Percentiles rank a stretch among this genome's conserved stretches.
Evolutionary conservation across 441 rosid genomes (phyloP).

Genomic region (Croton setiger): DNA sequence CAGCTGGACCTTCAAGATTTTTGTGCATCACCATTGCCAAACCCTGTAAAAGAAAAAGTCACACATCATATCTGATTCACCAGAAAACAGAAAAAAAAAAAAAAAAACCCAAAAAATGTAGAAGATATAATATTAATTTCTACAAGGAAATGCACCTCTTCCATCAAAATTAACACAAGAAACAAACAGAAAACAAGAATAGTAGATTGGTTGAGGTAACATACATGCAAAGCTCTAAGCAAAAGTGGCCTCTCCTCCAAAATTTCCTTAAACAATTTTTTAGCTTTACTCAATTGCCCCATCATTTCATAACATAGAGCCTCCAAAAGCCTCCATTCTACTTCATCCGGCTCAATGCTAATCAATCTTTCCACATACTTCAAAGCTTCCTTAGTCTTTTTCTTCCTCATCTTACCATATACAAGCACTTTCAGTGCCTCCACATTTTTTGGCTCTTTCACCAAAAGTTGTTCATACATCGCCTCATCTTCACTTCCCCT

Average conservation of each 20-base stretch:
- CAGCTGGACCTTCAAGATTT: slow-evolving; percentile 63
- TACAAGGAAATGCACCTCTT: not conserved
- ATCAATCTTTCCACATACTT: slow-evolving; percentile 59
- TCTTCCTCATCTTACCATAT: slow-evolving; percentile 74
- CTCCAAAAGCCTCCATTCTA: slow-evolving; percentile 90
- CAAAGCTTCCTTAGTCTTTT: slow-evolving; percentile 59
- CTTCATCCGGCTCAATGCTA: slow-evolving; percentile 57
- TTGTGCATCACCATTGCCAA: slow-evolving; percentile 92
- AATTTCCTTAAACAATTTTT: slow-evolving; percentile 57
- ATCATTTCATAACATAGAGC: slow-evolving; percentile 80
- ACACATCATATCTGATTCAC: not conserved
- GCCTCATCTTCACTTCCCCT: slow-evolving; percentile 42
- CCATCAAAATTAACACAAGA: not conserved
- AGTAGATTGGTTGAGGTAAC: slow-evolving; percentile 23
- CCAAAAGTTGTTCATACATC: slow-evolving; percentile 60
- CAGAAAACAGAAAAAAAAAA: not conserved
- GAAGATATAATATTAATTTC: not conserved
- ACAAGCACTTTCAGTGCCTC: slow-evolving; percentile 70
- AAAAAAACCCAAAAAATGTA: not conserved
- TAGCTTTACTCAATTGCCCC: slow-evolving; percentile 68
- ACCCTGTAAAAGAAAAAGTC: slow-evolving; percentile 43
- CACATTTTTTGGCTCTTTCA: slow-evolving; percentile 62
- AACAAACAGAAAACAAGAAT: slow-evolving; percentile 3
- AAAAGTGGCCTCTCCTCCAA: slow-evolving; percentile 68
- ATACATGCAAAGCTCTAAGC: slow-evolving; percentile 89